Evolutionary conservation across 1,284 basidiomycete species (phyloP), one percentile per base, ranked within the genome.

Genomic region (Puccinia horiana): DNA sequence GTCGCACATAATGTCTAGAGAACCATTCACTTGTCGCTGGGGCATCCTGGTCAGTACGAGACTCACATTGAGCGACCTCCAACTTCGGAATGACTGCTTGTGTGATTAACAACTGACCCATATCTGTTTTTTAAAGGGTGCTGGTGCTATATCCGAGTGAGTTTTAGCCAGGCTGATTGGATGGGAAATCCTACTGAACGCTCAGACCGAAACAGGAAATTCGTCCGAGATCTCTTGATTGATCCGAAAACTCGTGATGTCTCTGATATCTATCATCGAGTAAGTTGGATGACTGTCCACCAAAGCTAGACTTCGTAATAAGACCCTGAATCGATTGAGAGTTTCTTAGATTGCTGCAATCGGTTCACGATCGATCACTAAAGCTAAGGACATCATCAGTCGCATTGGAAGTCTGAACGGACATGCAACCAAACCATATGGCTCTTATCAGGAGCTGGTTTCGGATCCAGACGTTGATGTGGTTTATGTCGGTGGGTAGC

Each of bases 391-490:
- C 54, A 96, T 96, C 86, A 91, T 95, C 85, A 85, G 90, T 74
- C 70, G 58, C 32, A 56, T 80, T 72, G 67, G 35, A 61, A n/a
- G 67, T 18, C 40, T 80, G 2, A 20, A 73, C 29, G 35, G 26
- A 14, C 37, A 73, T 44, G 23, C 40, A 44, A 40, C 72, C 4
- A 92, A 91, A 85, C 90, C 91, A 3, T 94, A 92, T 84, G 93
- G 93, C 18, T 90, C 89, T 29, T 96, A 97, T 85, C 90, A 91
- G 75, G 92, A 92, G 79, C 91, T 96, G 0, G 94, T 91, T 84
- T 88, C 89, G 14, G 92, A 95, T 86, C 88, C 89, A 83, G 91
- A 92, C 61, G 83, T 90, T 84, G 84, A 89, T 72, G 87, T 84
- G 58, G 72, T 83, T 52, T 83, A 89, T 82, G 35, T 86, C 91